These are phyloP conservation scores for Puccinia novopanici DNA, from an alignment of 1,284 basidiomycete genomes.

Conservation along the genomic window DNA sequence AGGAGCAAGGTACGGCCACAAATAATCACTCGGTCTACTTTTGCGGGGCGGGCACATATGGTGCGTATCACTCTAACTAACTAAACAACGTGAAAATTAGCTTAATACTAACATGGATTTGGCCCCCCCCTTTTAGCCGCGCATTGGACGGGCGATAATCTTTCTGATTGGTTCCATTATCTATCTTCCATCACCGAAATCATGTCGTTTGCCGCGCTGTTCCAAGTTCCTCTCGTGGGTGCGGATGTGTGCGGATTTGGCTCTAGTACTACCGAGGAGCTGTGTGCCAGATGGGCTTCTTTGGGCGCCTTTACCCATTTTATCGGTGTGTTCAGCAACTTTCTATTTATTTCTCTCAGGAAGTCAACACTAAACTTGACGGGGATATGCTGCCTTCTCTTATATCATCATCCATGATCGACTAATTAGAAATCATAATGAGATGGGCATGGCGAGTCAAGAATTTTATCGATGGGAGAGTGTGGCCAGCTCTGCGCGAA, in stretches of 20 bases:
- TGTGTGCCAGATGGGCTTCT: conserved; percentile 73
- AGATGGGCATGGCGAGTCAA: conserved; percentile 63
- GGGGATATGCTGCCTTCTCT: conserved; percentile 66
- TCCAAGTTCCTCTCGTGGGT: conserved; percentile 71
- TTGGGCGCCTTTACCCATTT: conserved; percentile 72
- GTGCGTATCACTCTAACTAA: conserved; percentile 69
- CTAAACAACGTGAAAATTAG: conserved; percentile 63
- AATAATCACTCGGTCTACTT: conserved; percentile 73
- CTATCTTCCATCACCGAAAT: conserved; percentile 67
- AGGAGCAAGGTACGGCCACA: conserved; percentile 62
- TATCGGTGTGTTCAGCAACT: conserved; percentile 63
- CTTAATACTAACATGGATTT: conserved; percentile 55
- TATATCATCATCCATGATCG: conserved; percentile 55
- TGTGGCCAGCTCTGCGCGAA: conserved; percentile 67
- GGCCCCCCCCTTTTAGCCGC: neutral
- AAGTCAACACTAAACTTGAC: too few species aligned
- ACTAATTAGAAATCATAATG: conserved; percentile 65
- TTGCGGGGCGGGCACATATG: conserved; percentile 68
- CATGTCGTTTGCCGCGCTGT: conserved; percentile 67
- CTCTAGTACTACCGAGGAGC: conserved; percentile 67
- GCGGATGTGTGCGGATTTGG: conserved; percentile 67
- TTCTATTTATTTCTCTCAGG: conserved; percentile 61
- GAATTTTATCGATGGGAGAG: conserved; percentile 71
- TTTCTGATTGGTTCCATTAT: conserved; percentile 52
- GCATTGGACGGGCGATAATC: conserved; percentile 43